phyloP scores from a whole-genome alignment of 805 yeast genomes.

The Blastobotrys parvus region DNA sequence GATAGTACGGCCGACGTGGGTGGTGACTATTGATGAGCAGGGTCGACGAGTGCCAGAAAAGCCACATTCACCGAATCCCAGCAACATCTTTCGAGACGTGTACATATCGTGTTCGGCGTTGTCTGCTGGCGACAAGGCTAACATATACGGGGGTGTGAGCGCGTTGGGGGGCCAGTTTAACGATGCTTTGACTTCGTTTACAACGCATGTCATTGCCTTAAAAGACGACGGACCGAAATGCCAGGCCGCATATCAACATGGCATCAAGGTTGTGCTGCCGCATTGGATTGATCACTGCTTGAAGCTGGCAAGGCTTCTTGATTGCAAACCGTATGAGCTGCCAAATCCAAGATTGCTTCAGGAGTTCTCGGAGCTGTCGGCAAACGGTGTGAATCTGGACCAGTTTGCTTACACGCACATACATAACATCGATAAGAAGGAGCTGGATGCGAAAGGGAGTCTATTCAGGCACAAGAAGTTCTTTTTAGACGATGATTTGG shows the following conservation, averaged over 20 bases:
- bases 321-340: conserved; percentile 48
- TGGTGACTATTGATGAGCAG: conserved; percentile 37
- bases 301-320: conserved; percentile 40
- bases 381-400: background rate
- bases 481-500: conserved; percentile 48
- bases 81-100: conserved; percentile 51
- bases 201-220: conserved; percentile 69
- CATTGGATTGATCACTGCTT: conserved; percentile 74
- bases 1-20: conserved; percentile 56
- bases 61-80: conserved; percentile 65
- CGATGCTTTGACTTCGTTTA: conserved; percentile 53
- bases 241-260: conserved; percentile 39
- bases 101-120: conserved; percentile 54
- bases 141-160: conserved; percentile 56
- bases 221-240: conserved; percentile 48
- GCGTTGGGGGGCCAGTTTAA: conserved; percentile 72
- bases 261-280: conserved; percentile 48
- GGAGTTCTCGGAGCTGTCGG: conserved; percentile 6
- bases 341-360: conserved; percentile 25
- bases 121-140: conserved; percentile 53
- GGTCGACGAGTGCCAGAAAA: conserved; percentile 42
- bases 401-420: background rate
- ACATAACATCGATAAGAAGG: background rate
- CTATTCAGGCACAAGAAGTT: conserved; percentile 38
- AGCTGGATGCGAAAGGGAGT: conserved; percentile 8